Conservation (phyloP, 495 filamentous ascomycete species). For the Xanthoparmelia taractica region DNA sequence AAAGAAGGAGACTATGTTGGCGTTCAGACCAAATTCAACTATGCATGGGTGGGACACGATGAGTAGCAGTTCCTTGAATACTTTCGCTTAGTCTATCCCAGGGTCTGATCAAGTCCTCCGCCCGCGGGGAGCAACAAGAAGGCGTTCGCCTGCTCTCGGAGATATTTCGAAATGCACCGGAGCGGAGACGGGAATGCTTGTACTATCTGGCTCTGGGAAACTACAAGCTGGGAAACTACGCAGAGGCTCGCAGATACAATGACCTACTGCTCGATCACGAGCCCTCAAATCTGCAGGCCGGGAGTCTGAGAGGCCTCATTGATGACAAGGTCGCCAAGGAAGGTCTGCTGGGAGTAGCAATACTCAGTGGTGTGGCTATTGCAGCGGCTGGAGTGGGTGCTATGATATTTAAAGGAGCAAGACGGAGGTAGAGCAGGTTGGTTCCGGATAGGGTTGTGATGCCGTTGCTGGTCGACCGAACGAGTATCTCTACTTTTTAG, state of each 20-base stretch:
- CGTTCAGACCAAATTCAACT: constrained; percentile 99
- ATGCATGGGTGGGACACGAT: constrained; percentile 71
- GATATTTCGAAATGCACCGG: constrained; percentile 86
- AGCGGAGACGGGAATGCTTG: constrained; percentile 90
- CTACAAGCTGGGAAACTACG: constrained; percentile 97
- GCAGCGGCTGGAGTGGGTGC: constrained; percentile 89
- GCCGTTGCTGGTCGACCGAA: background rate
- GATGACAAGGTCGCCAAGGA: constrained; percentile 95
- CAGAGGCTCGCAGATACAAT: constrained; percentile 88
- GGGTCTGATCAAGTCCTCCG: constrained; percentile 89
- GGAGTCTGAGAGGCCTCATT: constrained; percentile 74
- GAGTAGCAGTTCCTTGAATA: background rate
- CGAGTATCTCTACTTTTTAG: background rate
- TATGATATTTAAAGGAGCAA: constrained; percentile 63
- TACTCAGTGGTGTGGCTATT: constrained; percentile 86
- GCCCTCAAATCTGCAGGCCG: constrained; percentile 80
- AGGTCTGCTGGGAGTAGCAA: constrained; percentile 90
- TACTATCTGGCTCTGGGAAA: constrained; percentile 96
- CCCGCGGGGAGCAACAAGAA: constrained; percentile 81
- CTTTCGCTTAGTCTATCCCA: constrained; percentile 32
- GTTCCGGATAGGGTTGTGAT: background rate
- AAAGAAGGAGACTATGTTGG: constrained; percentile 95
- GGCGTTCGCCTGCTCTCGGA: constrained; percentile 91
- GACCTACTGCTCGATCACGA: constrained; percentile 84
- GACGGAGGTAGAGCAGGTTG: constrained; percentile 37